Evolutionary conservation across 2,329 filamentous ascomycete species (phyloP).

Genomic region (Phaeosphaeria sp.): DNA sequence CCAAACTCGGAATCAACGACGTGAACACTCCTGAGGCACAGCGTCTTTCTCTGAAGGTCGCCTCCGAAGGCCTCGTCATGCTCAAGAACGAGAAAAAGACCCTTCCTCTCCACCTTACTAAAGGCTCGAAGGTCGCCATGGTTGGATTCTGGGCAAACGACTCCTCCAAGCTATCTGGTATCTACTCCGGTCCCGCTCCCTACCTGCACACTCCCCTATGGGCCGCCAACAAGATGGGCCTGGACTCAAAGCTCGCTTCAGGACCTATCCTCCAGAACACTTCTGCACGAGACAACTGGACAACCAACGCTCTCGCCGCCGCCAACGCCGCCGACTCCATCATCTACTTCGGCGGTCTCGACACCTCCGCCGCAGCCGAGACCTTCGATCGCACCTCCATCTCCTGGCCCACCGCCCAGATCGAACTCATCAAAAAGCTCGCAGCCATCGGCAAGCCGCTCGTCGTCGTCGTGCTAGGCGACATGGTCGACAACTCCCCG

Average conservation of each 20-base stretch:
- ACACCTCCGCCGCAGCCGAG: constrained; percentile 61
- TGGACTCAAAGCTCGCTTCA: constrained; percentile 47
- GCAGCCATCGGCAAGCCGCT: constrained; percentile 57
- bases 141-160: constrained; percentile 67
- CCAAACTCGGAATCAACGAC: constrained; percentile 59
- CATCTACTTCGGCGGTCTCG: constrained; percentile 63
- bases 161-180: constrained; percentile 64
- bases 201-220: constrained; percentile 63
- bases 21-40: constrained; percentile 63
- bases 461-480: constrained; percentile 61
- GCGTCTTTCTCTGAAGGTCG: constrained; percentile 63
- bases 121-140: constrained; percentile 57
- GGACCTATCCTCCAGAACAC: constrained; percentile 23
- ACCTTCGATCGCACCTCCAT: constrained; percentile 59
- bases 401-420: constrained; percentile 60
- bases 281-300: constrained; percentile 20
- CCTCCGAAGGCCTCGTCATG: constrained; percentile 55
- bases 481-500: constrained; percentile 60
- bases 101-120: constrained; percentile 52
- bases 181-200: constrained; percentile 64
- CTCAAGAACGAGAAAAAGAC: constrained; percentile 58
- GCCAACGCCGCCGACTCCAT: constrained; percentile 59
- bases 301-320: constrained; percentile 23
- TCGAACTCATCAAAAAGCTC: constrained; percentile 59
- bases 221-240: constrained; percentile 57